phyloP scores from a whole-genome alignment of 2,329 filamentous ascomycete genomes.

The Colletotrichum ledebouriae region DNA sequence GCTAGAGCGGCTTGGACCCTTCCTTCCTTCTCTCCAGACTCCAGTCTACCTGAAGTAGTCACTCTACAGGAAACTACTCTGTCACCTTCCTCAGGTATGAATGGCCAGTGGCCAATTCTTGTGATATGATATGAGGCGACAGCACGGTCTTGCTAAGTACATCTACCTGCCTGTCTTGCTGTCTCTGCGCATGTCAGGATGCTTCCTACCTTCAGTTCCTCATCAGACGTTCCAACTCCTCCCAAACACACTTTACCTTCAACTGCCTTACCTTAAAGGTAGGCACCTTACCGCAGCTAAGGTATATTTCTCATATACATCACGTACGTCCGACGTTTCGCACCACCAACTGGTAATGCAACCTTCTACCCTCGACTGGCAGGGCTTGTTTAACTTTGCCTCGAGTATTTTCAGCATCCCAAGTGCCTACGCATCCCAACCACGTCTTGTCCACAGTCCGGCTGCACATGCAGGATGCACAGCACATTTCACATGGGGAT shows the following conservation, averaged over 20 bases:
- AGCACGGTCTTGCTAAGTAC: background rate
- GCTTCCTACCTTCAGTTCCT: background rate
- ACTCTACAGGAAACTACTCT: conserved; percentile 12
- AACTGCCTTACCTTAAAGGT: no score
- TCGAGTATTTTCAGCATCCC: background rate
- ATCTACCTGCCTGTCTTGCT: background rate
- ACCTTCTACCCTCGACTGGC: background rate
- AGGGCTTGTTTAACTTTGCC: background rate
- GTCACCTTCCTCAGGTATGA: background rate
- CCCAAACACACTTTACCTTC: no score
- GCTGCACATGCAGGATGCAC: conserved; percentile 1
- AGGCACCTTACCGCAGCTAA: no score
- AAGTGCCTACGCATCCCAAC: background rate
- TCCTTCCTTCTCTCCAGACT: background rate
- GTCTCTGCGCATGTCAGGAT: no score
- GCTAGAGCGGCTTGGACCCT: conserved; percentile 16
- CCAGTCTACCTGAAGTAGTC: background rate
- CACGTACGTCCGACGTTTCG: conserved; percentile 14
- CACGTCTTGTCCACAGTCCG: background rate
- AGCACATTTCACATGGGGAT: conserved; percentile 10
- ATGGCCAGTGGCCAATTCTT: background rate
- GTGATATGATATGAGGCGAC: background rate
- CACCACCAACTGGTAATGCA: background rate
- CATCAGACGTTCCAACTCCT: background rate
- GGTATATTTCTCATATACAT: no score